Base-by-base conservation (phyloP, 352 stramenopile genomes). In the Thalassiosira ordinaria region DNA sequence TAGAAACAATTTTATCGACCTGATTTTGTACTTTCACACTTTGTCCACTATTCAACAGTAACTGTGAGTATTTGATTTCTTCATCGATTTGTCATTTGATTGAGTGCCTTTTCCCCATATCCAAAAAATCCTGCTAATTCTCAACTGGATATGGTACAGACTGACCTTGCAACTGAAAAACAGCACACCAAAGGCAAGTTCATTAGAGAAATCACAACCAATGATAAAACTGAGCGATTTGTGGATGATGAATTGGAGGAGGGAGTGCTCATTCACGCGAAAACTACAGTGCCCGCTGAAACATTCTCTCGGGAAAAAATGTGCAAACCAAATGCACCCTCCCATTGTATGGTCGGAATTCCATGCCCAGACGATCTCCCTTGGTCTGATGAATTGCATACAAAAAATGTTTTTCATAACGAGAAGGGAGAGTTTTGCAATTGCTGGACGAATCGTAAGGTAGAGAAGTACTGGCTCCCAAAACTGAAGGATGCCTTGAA, bases 1-100 rank as follows among this genome's bases (percentile, higher is more conserved):
- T 16, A 79, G 71, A 90, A 90, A 80, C 84, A 90, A 73, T 52
- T 90, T 24, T 90, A 89, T 56, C 77, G 70, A 11, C 61, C 84
- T 1, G 65, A 83, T 33, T 89, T 84, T 49, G 81, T 91, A 13
- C 26, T 82, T 3, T 84, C 66, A 24, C 84, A 91, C 60, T 89
- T 87, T 67, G 84, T 91, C 0, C 84, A 89, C 66, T 91, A 89
- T 66, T 87, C 73, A 16, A 90, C 80, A 3, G 77, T 90, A 5
- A 88, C 84, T n/a, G n/a, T n/a, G n/a, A n/a, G n/a, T n/a, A n/a
- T n/a, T n/a, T n/a, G n/a, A n/a, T n/a, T n/a, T n/a, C n/a, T n/a
- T n/a, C n/a, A n/a, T n/a, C n/a, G n/a, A n/a, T n/a, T n/a, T n/a
- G n/a, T n/a, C n/a, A n/a, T n/a, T n/a, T n/a, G n/a, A n/a, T n/a